A percentile compares a stretch with the other conserved stretches of the same genome.
Evolutionary conservation across 2,329 filamentous ascomycete genomes (phyloP).

Genomic region (Apiospora saccharicola): DNA sequence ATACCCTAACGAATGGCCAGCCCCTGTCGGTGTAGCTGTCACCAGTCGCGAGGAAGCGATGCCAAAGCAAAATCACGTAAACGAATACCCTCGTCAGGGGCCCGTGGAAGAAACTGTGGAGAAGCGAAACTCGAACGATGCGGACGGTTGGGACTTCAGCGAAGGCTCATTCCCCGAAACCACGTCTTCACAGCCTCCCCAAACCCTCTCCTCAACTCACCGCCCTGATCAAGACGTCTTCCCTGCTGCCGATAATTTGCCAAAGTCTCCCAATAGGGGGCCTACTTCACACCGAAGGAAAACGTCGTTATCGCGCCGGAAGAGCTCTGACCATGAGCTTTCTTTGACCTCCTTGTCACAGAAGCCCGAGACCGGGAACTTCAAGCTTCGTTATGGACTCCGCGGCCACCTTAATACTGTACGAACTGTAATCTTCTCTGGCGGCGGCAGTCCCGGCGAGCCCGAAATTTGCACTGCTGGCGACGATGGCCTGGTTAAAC

Average conservation of each 20-base stretch:
- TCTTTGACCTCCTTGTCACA: constrained; percentile 57
- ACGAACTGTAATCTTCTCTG: constrained; percentile 93
- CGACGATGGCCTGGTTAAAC: constrained; percentile 94
- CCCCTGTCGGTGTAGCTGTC: constrained; percentile 33
- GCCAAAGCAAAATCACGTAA: constrained; percentile 46
- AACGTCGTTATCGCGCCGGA: constrained; percentile 76
- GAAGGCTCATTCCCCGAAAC: constrained; percentile 73
- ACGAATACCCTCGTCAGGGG: constrained; percentile 50
- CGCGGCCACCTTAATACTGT: constrained; percentile 94
- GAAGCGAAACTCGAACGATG: constrained; percentile 58
- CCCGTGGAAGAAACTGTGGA: constrained; percentile 54
- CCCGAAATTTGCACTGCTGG: constrained; percentile 96
- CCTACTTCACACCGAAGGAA: constrained; percentile 78
- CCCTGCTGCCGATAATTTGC: constrained; percentile 78
- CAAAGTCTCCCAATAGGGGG: constrained; percentile 80
- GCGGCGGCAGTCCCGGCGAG: constrained; percentile 92
- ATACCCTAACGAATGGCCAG: constrained; percentile 44
- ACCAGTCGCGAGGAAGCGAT: constrained; percentile 39
- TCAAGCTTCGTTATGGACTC: constrained; percentile 92
- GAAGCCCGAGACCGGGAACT: constrained; percentile 76
- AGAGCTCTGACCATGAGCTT: constrained; percentile 72
- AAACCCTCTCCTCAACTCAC: constrained; percentile 55
- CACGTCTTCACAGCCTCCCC: constrained; percentile 49
- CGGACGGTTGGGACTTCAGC: constrained; percentile 93
- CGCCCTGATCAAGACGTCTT: constrained; percentile 90